phyloP scores from a whole-genome alignment of 805 yeast species.

The Schwanniomyces pseudopolymorphus region DNA sequence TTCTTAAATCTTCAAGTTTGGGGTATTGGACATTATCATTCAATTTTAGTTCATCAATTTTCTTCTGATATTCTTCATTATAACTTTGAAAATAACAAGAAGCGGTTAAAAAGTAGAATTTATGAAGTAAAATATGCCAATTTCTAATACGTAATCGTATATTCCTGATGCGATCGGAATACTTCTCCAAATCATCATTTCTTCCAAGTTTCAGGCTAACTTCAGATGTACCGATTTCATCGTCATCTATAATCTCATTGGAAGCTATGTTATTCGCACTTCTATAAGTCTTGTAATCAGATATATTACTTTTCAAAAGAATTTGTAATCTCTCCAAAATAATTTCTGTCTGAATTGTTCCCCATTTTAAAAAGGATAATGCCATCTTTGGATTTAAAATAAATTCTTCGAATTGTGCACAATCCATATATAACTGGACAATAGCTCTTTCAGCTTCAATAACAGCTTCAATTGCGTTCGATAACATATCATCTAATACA shows the following conservation, averaged over 20 bases:
- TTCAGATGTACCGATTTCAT: slow-evolving; percentile 6
- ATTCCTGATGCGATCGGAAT: slow-evolving; percentile 24
- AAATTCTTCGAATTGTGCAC: slow-evolving; percentile 71
- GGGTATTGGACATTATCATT: slow-evolving; percentile 1
- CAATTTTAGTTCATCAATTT: slow-evolving; percentile 16
- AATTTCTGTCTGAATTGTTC: slow-evolving; percentile 31
- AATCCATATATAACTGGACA: slow-evolving; percentile 46
- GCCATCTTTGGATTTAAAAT: slow-evolving; percentile 53
- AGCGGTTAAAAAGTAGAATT: slow-evolving; percentile 75
- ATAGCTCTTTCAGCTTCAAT: slow-evolving; percentile 48
- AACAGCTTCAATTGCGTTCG: slow-evolving; percentile 51
- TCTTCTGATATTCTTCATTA: slow-evolving; percentile 31
- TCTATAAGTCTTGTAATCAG: slow-evolving; percentile 23
- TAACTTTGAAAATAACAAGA: slow-evolving; percentile 62
- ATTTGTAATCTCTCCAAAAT: slow-evolving; percentile 21
- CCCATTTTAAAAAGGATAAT: slow-evolving; percentile 41
- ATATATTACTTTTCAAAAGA: slow-evolving; percentile 14
- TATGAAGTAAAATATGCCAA: slow-evolving; percentile 66
- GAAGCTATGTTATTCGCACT: slow-evolving; percentile 14
- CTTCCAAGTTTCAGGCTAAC: slow-evolving; percentile 4
- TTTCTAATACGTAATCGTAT: slow-evolving; percentile 37
- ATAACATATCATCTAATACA: slow-evolving; percentile 65
- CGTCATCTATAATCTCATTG: slow-evolving; percentile 19
- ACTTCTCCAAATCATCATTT: slow-evolving; percentile 8
- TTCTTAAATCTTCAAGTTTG: slow-evolving; percentile 6